Evolutionary conservation across 805 yeast genomes (phyloP), one percentile per base, ranked within the genome.

Genomic region (Saturnispora mendoncae): DNA sequence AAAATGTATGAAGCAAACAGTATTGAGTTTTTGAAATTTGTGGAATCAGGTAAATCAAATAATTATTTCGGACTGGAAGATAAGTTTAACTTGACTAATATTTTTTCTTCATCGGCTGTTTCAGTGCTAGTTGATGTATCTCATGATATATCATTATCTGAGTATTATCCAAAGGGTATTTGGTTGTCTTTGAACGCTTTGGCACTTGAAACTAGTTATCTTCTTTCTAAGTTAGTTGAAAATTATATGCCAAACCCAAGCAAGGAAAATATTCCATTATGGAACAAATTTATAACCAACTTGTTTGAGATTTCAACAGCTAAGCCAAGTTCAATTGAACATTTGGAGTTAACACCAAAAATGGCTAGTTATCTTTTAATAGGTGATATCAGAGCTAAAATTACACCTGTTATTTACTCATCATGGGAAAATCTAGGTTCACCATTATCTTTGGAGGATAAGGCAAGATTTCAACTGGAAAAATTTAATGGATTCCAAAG

Each of bases 361-460:
- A 76, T 76, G 47, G 87, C 87, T 1, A 76, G 87, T 46, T 66
- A 64, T 60, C 67, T 67, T 40, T 73, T 84, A 33, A 70, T 84
- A 0, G 79, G 78, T 9, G 78, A 74, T 51, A 61, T 84, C 47
- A 69, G 94, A 47, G 68, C 69, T 10, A 65, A 80, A 46, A 69
- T 80, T 33, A 75, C 86, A 0, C 49, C 47, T 12, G 58, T 84
- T 33, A 50, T 85, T 10, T 66, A 69, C 42, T 71, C 68, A 40
- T 68, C 76, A n/a, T 86, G 96, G 96, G 79, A 78, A 46, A 63
- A 71, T 10, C 65, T 86, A 38, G 92, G 86, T 15, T 71, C 78
- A 75, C 74, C 72, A 10, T 69, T 78, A 3, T 58, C 71, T 19
- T 68, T 69, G 15, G 78, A 72, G 24, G 82, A 77, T 48, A 53